Evolutionary conservation across 139 green algal genomes (phyloP), one percentile per base, ranked within the genome.

Genomic region (Coelastrella sp.): DNA sequence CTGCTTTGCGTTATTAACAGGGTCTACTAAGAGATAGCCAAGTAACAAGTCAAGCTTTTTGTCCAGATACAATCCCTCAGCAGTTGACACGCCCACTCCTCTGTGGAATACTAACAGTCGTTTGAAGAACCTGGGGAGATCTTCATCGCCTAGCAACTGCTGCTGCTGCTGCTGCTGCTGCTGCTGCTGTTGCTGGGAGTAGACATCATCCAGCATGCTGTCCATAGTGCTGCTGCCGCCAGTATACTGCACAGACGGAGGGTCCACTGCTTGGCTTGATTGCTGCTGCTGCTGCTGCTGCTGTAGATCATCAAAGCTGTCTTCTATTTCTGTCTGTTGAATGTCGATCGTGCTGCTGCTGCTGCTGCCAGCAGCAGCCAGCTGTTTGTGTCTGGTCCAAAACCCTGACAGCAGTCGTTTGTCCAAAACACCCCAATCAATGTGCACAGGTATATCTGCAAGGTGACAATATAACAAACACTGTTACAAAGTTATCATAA

Each of bases 31-130:
- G 5, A 66, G 17, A 66, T 88, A 88, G 47, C 7, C 66, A 65
- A 80, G 32, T 47, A 88, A 66, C 47, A 88, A 8, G 47, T 88
- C 83, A 2, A 88, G 19, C 83, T 88, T 88, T n/a, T 88, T 65
- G 32, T 54, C 47, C 3, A 88, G 83, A 66, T 68, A 88, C 66
- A 88, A 54, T 19, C 83, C 83, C 47, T 65, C 47, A 56, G 83
- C 14, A 20, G 66, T 88, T 14, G 83, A 60, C 16, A 88, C 66
- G 2, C 83, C 83, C 19, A 88, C 83, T 23, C 83, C 83, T 17
- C 83, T 47, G 83, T 88, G 83, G 68, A 88, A 88, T 16, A 88
- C 68, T 54, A 88, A n/a, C 66, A 88, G 17, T 47, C 83, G 66
- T 32, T 88, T 68, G 22, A 11, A 32, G 57, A 86, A 73, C 14